Percentiles rank a stretch among this genome's conserved stretches.
These are phyloP conservation scores for Aspergillus alliaceus DNA, from an alignment of 2,329 filamentous ascomycete species.

Conservation along the genomic window DNA sequence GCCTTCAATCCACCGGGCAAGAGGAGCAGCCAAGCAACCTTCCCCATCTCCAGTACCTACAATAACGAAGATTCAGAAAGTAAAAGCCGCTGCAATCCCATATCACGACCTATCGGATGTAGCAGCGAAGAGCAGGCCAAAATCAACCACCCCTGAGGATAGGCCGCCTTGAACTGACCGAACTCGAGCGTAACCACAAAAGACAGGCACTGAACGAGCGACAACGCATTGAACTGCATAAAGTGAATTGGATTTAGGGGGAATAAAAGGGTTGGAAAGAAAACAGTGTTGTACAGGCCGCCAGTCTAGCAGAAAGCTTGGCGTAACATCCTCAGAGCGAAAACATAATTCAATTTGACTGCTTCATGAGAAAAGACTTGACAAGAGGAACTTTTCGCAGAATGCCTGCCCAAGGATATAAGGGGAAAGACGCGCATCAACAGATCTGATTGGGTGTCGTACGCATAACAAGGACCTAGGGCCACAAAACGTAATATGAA, in stretches of 20 bases:
- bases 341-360: slow-evolving; percentile 41
- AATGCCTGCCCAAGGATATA: slow-evolving; percentile 45
- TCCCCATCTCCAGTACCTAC: slow-evolving; percentile 21
- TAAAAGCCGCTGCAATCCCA: slow-evolving; percentile 4
- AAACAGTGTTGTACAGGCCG: slow-evolving; percentile 38
- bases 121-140: slow-evolving; percentile 10
- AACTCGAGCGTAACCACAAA: slow-evolving; percentile 7
- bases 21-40: slow-evolving; percentile 13
- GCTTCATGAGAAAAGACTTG: slow-evolving; percentile 32
- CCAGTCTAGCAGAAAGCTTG: slow-evolving; percentile 34
- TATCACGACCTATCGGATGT: slow-evolving; percentile 3
- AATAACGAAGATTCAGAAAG: slow-evolving; percentile 18
- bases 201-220: slow-evolving; percentile 10
- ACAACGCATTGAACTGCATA: slow-evolving; percentile 17
- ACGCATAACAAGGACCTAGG: slow-evolving; percentile 34
- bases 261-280: slow-evolving; percentile 21
- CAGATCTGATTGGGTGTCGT: slow-evolving; percentile 39
- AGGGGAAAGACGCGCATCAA: slow-evolving; percentile 33
- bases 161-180: not conserved
- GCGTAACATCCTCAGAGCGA: slow-evolving; percentile 33
- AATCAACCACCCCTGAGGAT: not conserved
- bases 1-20: slow-evolving; percentile 17
- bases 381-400: slow-evolving; percentile 45
- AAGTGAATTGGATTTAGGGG: slow-evolving; percentile 20
- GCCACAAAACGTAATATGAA: slow-evolving; percentile 22